Evolutionary conservation across 1,284 basidiomycete species (phyloP).

Genomic region (Ustilago lituana): DNA sequence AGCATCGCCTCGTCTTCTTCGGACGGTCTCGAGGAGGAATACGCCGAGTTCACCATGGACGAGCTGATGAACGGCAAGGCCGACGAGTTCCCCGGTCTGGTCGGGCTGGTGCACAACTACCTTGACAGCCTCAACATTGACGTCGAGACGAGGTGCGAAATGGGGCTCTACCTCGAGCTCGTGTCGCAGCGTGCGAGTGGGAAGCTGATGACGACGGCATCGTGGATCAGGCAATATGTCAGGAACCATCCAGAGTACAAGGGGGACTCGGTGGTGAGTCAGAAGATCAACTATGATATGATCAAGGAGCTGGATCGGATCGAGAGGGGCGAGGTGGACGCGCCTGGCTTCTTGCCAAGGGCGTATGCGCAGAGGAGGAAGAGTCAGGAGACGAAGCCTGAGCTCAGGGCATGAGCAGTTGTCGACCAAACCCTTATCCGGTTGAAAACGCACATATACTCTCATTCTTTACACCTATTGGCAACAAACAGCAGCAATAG

Average conservation of each 20-base stretch:
- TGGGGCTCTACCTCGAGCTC: conserved; percentile 70
- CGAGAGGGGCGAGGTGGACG: conserved; percentile 64
- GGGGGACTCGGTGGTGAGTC: conserved; percentile 85
- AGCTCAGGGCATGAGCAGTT: conserved; percentile 21
- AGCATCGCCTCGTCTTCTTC: conserved; percentile 26
- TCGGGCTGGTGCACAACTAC: conserved; percentile 86
- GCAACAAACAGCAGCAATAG: too few relatives aligned
- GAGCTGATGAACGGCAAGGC: conserved; percentile 94
- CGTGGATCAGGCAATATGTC: conserved; percentile 93
- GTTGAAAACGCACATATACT: too few relatives aligned
- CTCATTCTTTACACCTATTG: too few relatives aligned
- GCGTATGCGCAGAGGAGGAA: conserved; percentile 52
- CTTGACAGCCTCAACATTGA: conserved; percentile 87
- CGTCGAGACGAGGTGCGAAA: conserved; percentile 73
- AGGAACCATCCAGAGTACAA: conserved; percentile 88
- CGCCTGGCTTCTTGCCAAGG: conserved; percentile 63
- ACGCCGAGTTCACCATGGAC: conserved; percentile 88
- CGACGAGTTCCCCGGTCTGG: conserved; percentile 80
- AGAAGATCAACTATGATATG: conserved; percentile 94
- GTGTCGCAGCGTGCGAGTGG: conserved; percentile 77
- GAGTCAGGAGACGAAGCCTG: conserved; percentile 42
- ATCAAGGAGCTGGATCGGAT: conserved; percentile 90
- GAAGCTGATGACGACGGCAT: conserved; percentile 89
- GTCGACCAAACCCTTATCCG: too few relatives aligned
- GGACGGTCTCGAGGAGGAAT: conserved; percentile 75